Base-by-base conservation (phyloP, 2,329 filamentous ascomycete genomes). In the Nannizziopsis barbatae region DNA sequence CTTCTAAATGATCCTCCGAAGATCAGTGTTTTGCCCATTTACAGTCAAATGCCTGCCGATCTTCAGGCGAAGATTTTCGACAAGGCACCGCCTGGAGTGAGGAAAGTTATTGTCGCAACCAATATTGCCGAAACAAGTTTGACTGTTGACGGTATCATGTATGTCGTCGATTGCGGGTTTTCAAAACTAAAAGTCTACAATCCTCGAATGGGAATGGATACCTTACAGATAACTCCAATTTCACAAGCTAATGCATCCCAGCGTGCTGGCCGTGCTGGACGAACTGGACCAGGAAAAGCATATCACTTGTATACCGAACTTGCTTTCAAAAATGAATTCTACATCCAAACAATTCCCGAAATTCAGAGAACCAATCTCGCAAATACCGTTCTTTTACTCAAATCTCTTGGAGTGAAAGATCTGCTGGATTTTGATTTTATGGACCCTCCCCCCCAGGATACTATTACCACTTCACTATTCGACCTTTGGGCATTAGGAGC, bases 131-230 rank as follows among this genome's bases (percentile, higher is more conserved):
- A 98, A 66, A 98, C 92, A 0, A 95, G 88, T 74, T 73, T 98
- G 69, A 98, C 92, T 0, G 92, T 98, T 5, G 92, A 98, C 62
- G 92, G 92, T 56, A 98, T 98, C 67, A 96, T 96, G 83, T 98
- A 95, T 60, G 92, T 98, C 17, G 92, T 98, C 3, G 92, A 98
- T 64, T 81, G 86, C 1, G 92, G 92, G 0, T 98, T 90, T 65
- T 94, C 88, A 1, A 98, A 98, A 65, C 78, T 96, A 62, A 98
- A 98, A 64, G 92, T 98, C 3, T 98, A 96, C 69, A 98, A 98
- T 60, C 89, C 92, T 5, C 85, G 89, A 46, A 96, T 98, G 87
- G 92, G 92, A 50, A 98, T 98, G 92, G 92, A 98, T 61, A 95
- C 90, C 0, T 77, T 98, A 11, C 92, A 96, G 61, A 94, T 98